Base-by-base conservation (phyloP, 208 protist species). In the Trypanosoma platydactyli region DNA sequence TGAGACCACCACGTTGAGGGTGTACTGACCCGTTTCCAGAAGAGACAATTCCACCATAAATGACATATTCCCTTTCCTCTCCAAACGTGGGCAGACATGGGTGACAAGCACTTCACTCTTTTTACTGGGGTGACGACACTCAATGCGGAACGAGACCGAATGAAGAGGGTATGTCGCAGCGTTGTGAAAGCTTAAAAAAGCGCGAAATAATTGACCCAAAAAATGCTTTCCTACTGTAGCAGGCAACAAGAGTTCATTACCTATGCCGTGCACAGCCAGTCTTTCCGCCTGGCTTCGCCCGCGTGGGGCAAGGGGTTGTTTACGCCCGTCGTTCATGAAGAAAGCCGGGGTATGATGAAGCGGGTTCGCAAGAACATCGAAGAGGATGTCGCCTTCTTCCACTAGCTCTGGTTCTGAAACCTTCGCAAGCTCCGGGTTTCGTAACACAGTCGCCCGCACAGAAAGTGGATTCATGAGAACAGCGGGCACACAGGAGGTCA, bases 361-460 rank as follows among this genome's bases (percentile, higher is more conserved):
- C 22, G 69, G 69, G 59, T 75, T 75, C 9, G 61, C 61, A 48
- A 75, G 73, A 29, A 89, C 71, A 20, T 79, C 62, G 42, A 85
- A 88, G 9, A 94, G 72, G 50, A 94, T 88, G 52, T 94, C 88
- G 20, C 82, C 84, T 48, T 86, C 80, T 59, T 94, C 88, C 5
- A 77, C 61, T 22, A 89, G 48, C 22, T 82, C 78, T 12, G 78
- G 71, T 18, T 51, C 48, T 16, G 58, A 41, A 30, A 63, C 55
- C 18, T 75, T 61, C 40, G 64, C 79, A 24, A 86, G 81, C 38
- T 72, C 61, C 12, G 83, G 80, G 49, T 74, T 76, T 5, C 78
- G 76, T 0, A 92, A 59, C 40, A 88, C 79, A 5, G 78, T 79
- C 9, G 83, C 82, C 57, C 80, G 76, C 57, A 92, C 49, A 4